A percentile compares a stretch with the other conserved stretches of the same genome.
Conservation (phyloP, 2,329 filamentous ascomycete genomes). For the Mollisiaceae sp. region DNA sequence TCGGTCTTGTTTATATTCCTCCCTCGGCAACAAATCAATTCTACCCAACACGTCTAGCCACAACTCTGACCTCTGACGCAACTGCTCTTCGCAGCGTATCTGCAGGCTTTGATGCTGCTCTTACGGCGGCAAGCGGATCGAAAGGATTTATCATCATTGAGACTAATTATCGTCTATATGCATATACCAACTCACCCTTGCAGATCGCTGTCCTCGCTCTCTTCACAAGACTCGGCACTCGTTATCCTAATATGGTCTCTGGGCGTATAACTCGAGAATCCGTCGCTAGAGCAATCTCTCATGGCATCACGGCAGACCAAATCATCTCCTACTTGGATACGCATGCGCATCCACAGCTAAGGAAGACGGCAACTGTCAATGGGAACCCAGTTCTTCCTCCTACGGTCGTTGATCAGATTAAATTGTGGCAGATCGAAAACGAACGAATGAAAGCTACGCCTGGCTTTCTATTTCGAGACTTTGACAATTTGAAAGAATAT, state of each 20-base stretch:
- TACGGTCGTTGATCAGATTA: conserved; percentile 96
- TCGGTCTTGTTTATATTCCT: conserved; percentile 85
- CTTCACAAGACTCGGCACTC: conserved; percentile 85
- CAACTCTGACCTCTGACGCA: conserved; percentile 81
- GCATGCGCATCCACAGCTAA: conserved; percentile 95
- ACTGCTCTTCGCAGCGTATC: conserved; percentile 72
- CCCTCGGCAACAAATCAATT: conserved; percentile 63
- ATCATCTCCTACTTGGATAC: conserved; percentile 92
- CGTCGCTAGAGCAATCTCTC: conserved; percentile 82
- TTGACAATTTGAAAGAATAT: conserved; percentile 74
- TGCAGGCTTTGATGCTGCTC: conserved; percentile 71
- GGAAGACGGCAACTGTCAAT: conserved; percentile 51
- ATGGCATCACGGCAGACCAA: conserved; percentile 93
- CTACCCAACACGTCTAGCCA: conserved; percentile 93
- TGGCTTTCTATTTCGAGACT: conserved; percentile 91
- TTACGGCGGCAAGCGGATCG: conserved; percentile 51
- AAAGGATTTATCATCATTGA: conserved; percentile 93
- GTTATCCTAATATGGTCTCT: conserved; percentile 92
- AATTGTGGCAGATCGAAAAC: conserved; percentile 96
- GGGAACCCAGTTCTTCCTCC: conserved; percentile 79
- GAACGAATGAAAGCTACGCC: conserved; percentile 86
- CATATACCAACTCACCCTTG: conserved; percentile 91
- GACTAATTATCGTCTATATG: conserved; percentile 97
- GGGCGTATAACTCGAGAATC: conserved; percentile 89
- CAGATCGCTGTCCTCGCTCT: conserved; percentile 94